Conservation (phyloP, 805 yeast genomes). For the Wickerhamiella alocasiicola region DNA sequence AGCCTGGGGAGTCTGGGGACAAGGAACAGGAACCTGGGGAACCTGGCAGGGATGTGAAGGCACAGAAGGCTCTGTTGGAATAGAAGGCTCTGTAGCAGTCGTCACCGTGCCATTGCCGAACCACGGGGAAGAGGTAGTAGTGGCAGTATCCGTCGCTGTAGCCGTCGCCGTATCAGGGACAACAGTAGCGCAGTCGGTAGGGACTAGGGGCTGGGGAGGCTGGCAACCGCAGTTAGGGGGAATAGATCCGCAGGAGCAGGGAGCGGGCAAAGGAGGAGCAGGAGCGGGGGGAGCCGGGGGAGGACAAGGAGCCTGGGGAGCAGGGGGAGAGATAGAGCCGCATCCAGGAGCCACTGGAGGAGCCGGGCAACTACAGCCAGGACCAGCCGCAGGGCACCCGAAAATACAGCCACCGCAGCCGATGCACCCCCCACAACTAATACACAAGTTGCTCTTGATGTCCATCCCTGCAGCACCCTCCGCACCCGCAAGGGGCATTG, state of each 20-base stretch:
- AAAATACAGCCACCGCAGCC: slow-evolving; percentile 4
- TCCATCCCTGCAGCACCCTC: not conserved
- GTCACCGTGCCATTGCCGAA: too few species aligned
- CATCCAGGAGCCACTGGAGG: slow-evolving; percentile 1
- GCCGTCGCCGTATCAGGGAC: too few species aligned
- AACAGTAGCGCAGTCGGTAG: too few species aligned
- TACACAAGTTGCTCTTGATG: slow-evolving; percentile 9
- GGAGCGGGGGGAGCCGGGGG: not conserved
- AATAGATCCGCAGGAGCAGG: too few species aligned
- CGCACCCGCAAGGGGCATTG: not conserved
- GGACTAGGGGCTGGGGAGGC: too few species aligned
- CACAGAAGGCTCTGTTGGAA: too few species aligned
- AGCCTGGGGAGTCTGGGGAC: not conserved
- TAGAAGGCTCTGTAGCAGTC: too few species aligned
- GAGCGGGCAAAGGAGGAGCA: not conserved
- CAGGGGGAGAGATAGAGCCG: not conserved
- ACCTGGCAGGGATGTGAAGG: too few species aligned
- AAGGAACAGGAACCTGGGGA: not conserved
- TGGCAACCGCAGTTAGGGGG: too few species aligned
- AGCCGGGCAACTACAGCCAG: not conserved
- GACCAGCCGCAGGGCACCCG: not conserved
- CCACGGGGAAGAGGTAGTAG: too few species aligned
- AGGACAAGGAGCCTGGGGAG: not conserved
- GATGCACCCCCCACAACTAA: slow-evolving; percentile 5
- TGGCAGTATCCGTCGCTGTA: too few species aligned